These are phyloP conservation scores for Teratosphaeria zuluensis DNA, from an alignment of 2,329 filamentous ascomycete species.

Conservation along the genomic window DNA sequence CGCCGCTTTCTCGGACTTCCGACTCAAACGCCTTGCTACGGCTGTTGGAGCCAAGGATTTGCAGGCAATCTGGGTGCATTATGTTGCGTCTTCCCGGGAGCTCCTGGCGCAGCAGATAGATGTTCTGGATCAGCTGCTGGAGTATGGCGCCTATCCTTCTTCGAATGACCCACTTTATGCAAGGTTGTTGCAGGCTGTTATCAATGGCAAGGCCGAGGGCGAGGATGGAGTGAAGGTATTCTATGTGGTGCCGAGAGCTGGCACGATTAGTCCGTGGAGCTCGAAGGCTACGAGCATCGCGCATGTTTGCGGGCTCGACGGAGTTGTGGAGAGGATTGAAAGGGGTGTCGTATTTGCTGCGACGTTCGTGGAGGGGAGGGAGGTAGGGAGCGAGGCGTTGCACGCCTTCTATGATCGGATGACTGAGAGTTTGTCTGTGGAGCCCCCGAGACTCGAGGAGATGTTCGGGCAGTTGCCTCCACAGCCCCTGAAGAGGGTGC, in stretches of 20 bases:
- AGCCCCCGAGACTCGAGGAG: conserved; percentile 56
- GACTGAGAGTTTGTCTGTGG: conserved; percentile 70
- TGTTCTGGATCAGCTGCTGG: conserved; percentile 49
- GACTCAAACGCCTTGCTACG: conserved; percentile 35
- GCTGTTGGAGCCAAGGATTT: conserved; percentile 38
- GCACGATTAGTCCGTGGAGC: conserved; percentile 89
- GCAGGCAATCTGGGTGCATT: conserved; percentile 43
- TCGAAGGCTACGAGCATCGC: conserved; percentile 92
- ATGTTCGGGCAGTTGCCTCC: conserved; percentile 70
- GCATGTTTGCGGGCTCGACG: conserved; percentile 74
- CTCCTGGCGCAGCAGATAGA: conserved; percentile 37
- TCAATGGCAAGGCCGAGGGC: conserved; percentile 39
- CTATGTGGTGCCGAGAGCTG: conserved; percentile 70
- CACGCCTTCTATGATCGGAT: conserved; percentile 85
- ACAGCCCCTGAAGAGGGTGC: conserved; percentile 61
- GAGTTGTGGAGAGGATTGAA: conserved; percentile 69
- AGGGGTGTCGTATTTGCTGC: conserved; percentile 70
- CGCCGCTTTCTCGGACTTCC: conserved; percentile 46
- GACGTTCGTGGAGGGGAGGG: conserved; percentile 42
- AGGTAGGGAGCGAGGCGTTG: conserved; percentile 47
- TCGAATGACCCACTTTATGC: conserved; percentile 35
- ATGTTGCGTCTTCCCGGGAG: conserved; percentile 35
- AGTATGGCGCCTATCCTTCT: conserved; percentile 47
- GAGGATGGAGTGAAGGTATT: conserved; percentile 44
- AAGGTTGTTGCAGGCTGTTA: conserved; percentile 36